Conservation (phyloP, 176 grass and related monocot genomes). For the Lolium rigidum region DNA sequence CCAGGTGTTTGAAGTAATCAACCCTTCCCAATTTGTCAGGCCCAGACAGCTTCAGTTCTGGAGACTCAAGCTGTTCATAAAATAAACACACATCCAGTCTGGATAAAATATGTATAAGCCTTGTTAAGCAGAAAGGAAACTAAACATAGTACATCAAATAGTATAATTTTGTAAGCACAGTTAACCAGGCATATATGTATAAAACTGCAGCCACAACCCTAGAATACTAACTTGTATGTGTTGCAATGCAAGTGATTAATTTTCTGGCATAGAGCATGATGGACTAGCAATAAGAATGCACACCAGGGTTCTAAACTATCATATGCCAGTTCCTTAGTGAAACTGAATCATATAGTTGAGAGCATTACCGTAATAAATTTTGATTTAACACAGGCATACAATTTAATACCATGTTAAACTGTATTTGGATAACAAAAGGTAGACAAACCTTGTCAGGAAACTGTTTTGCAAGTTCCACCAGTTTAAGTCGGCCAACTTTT, state of each 20-base stretch:
- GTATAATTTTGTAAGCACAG: background rate
- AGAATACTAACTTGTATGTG: slow-evolving; percentile 6
- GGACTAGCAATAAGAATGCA: background rate
- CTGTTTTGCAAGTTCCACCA: slow-evolving; percentile 87
- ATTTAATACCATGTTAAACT: slow-evolving; percentile 7
- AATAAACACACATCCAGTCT: slow-evolving; percentile 34
- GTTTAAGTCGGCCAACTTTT: slow-evolving; percentile 82
- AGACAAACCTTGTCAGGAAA: slow-evolving; percentile 87
- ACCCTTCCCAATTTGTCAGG: slow-evolving; percentile 84
- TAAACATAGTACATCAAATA: slow-evolving; percentile 9
- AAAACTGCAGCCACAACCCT: background rate
- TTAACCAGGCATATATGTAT: slow-evolving; percentile 17
- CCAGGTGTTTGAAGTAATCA: slow-evolving; percentile 91
- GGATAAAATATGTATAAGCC: slow-evolving; percentile 26
- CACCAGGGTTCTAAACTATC: background rate
- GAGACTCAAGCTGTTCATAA: slow-evolving; percentile 81
- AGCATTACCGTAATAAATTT: background rate
- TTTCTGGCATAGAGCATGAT: background rate
- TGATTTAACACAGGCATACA: background rate
- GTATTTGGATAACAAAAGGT: slow-evolving; percentile 31
- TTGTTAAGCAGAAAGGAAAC: slow-evolving; percentile 16
- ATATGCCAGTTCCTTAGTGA: background rate
- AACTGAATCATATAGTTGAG: background rate
- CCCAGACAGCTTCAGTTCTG: slow-evolving; percentile 81
- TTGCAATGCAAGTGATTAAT: background rate